Conservation (phyloP, 345 rosid species). For the Stellera chamaejasme region DNA sequence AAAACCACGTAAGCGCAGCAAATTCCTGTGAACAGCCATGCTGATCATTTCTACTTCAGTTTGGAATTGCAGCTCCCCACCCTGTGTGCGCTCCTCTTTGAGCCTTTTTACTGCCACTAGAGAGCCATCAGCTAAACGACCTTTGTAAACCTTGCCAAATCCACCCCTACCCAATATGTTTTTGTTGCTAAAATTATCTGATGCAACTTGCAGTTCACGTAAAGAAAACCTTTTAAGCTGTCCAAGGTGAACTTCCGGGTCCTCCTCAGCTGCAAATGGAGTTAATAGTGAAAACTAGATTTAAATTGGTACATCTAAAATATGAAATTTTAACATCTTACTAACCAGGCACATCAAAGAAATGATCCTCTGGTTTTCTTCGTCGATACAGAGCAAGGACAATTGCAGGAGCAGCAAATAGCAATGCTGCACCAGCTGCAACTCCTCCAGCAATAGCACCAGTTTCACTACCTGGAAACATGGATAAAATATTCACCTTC, state of each 20-base stretch:
- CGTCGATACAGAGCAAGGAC: slow-evolving; percentile 69
- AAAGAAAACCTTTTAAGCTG: slow-evolving; percentile 83
- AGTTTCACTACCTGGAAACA: slow-evolving; percentile 51
- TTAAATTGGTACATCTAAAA: not conserved
- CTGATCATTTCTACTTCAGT: slow-evolving; percentile 94
- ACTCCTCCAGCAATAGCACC: slow-evolving; percentile 97
- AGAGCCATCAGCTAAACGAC: slow-evolving; percentile 68
- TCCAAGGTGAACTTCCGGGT: slow-evolving; percentile 89
- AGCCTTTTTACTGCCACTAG: slow-evolving; percentile 84
- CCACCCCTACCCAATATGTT: slow-evolving; percentile 81
- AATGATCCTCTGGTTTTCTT: slow-evolving; percentile 74
- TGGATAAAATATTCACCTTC: not conserved
- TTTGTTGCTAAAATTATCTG: slow-evolving; percentile 67
- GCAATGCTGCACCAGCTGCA: slow-evolving; percentile 92
- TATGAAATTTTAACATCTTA: slow-evolving; percentile 9
- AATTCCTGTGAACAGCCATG: slow-evolving; percentile 88
- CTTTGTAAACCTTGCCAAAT: slow-evolving; percentile 88
- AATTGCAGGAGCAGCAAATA: slow-evolving; percentile 89
- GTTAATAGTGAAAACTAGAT: slow-evolving; percentile 9
- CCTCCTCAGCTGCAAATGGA: slow-evolving; percentile 77
- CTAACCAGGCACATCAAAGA: slow-evolving; percentile 96
- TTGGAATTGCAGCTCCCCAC: slow-evolving; percentile 88
- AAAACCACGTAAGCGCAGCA: slow-evolving; percentile 83
- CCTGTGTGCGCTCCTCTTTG: slow-evolving; percentile 80
- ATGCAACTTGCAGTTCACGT: slow-evolving; percentile 81